Evolutionary conservation across 148 eudicot species (phyloP).

Genomic region (Gaultheria prostrata): DNA sequence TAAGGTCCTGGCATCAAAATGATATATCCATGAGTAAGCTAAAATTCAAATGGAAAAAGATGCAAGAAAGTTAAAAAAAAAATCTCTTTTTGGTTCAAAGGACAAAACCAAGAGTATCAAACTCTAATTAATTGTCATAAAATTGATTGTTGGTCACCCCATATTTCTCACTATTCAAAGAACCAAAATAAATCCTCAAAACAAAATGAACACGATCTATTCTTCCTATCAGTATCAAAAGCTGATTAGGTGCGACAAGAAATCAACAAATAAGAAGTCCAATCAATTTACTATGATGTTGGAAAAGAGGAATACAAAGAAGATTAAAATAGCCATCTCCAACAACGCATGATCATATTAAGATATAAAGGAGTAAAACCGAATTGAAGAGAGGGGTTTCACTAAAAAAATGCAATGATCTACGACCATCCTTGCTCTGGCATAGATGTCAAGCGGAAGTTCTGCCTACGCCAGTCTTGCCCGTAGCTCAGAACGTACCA

Average conservation of each 20-base stretch:
- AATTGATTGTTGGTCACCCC: neutral
- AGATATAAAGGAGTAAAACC: neutral
- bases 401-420: no score
- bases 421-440: no score
- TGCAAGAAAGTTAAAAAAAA: neutral
- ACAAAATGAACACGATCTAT: neutral
- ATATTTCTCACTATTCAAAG: neutral
- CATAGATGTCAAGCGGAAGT: no score
- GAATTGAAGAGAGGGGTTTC: neutral
- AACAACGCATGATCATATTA: neutral
- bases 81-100: neutral
- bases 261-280: neutral
- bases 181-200: neutral
- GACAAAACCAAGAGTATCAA: neutral
- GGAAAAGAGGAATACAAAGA: neutral
- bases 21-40: neutral
- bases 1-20: constrained; percentile 60
- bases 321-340: neutral
- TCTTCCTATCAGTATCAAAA: neutral
- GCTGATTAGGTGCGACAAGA: neutral
- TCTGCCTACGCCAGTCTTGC: no score
- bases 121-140: neutral
- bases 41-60: constrained; percentile 2
- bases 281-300: neutral
- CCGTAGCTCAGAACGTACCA: no score